Base-by-base conservation (phyloP, 2,329 filamentous ascomycete genomes). In the Penicillium sp. region DNA sequence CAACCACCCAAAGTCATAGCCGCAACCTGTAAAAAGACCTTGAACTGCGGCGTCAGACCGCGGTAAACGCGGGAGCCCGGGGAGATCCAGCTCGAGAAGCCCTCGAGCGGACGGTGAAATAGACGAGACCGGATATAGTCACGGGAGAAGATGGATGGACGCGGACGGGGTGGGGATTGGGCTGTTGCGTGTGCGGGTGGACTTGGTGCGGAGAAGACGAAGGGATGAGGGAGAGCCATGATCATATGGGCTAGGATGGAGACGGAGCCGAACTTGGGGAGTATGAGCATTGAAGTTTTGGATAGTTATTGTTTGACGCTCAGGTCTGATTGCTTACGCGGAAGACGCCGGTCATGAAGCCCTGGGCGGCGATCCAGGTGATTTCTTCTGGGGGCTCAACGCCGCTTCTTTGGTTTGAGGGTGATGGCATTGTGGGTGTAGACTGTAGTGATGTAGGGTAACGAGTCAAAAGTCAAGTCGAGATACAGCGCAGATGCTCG, bases 11-110 rank as follows among this genome's bases (percentile, higher is more conserved):
- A 60, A 4, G 70, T 77, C 73, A 77, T 75, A 29, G 62, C 66
- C 4, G 69, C 69, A 27, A 77, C 68, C 52, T 77, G 75, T 30
- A 77, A 56, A 54, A 75, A 77, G 25, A 75, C 69, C 53, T 77
- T 77, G 62, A 76, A 77, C 52, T 77, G 75, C 37, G 72, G 65
- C 12, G 75, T 77, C 50, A 77, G 57, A 5, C 71, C 69, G 19
- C 74, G 73, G 58, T 77, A 77, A 33, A 77, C 54, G 25, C 65
- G 71, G 34, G 69, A 69, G 6, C 60, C 57, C 13, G 67, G 72
- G 14, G 70, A 74, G 44, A 78, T 66, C 59, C 75, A 75, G 19
- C 69, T 66, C 0, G 75, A 78, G 59, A 80, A 75, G 0, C 71
- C 74, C 46, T 77, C 75, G 5, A 79, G 58, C 2, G 73, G 71